A percentile compares a stretch with the other conserved stretches of the same genome.
Conservation (phyloP, 371 early-diverging fungal species). For the Nematocida ironsii region DNA sequence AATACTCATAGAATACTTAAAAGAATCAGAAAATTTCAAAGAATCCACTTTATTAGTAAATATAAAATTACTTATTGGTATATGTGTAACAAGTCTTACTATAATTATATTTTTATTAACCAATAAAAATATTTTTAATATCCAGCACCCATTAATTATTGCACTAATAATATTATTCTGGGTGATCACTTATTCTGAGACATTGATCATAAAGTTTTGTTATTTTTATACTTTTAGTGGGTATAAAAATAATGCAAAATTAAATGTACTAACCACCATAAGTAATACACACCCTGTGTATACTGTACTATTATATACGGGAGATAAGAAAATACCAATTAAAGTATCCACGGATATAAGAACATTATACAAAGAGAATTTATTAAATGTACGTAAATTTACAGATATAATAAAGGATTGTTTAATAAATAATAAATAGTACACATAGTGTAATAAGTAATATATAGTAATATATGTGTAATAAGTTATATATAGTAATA, state of each 20-base stretch:
- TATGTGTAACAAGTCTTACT: neutral
- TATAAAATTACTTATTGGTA: conserved; percentile 12
- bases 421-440: neutral
- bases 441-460: too few relatives aligned
- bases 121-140: neutral
- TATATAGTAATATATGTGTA: too few relatives aligned
- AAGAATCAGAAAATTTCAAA: neutral
- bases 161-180: conserved; percentile 17
- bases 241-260: neutral
- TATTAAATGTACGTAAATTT: conserved; percentile 4
- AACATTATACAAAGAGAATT: conserved; percentile 1
- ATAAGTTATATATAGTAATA: too few relatives aligned
- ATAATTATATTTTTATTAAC: neutral
- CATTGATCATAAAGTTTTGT: conserved; percentile 2
- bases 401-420: conserved; percentile 12
- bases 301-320: conserved; percentile 31
- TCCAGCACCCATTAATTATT: neutral
- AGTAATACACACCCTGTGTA: conserved; percentile 18
- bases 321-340: conserved; percentile 43
- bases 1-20: neutral
- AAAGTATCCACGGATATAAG: conserved; percentile 15
- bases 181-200: conserved; percentile 6
- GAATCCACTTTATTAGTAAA: neutral
- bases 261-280: conserved; percentile 30
- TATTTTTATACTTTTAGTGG: conserved; percentile 39